These are phyloP conservation scores for Syncephalastrum contaminatum DNA, from an alignment of 371 early-diverging fungal species.

Conservation along the genomic window DNA sequence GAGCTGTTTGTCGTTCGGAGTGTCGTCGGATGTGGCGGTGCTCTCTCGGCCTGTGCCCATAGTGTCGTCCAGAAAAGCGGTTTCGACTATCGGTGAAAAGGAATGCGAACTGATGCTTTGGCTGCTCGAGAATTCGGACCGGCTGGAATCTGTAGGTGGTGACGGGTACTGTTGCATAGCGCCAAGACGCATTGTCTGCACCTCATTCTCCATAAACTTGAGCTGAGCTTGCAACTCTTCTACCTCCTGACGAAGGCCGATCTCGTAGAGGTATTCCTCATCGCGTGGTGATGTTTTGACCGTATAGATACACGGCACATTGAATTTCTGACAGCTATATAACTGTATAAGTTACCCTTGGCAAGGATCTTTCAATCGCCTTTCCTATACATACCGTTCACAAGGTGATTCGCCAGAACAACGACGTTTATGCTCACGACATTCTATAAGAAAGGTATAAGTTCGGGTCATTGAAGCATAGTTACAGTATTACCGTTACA, in stretches of 20 bases:
- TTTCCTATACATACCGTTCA: conserved; percentile 27
- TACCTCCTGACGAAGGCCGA: conserved; percentile 15
- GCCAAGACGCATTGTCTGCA: conserved; percentile 18
- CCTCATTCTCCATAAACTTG: conserved; percentile 16
- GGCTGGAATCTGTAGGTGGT: conserved; percentile 3
- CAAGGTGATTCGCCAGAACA: conserved; percentile 42
- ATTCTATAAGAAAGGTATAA: conserved; percentile 18
- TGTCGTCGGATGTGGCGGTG: too few species aligned
- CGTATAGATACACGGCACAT: conserved; percentile 30
- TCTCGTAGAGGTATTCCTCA: conserved; percentile 31
- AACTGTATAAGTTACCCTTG: neutral
- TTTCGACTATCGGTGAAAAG: too few species aligned
- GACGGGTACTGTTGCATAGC: too few species aligned
- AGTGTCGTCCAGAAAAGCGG: too few species aligned
- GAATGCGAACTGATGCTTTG: neutral
- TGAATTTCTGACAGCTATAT: conserved; percentile 30
- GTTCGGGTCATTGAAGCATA: neutral
- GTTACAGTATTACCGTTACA: conserved; percentile 14
- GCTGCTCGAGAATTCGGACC: neutral
- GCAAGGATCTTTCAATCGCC: neutral
- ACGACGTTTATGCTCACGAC: conserved; percentile 40
- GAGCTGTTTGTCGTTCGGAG: conserved; percentile 1
- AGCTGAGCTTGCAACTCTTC: conserved; percentile 16
- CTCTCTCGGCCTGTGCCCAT: too few species aligned
- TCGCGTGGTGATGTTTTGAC: conserved; percentile 38